Base-by-base conservation (phyloP, 331 rosid species). In the Quercus lobata region DNA sequence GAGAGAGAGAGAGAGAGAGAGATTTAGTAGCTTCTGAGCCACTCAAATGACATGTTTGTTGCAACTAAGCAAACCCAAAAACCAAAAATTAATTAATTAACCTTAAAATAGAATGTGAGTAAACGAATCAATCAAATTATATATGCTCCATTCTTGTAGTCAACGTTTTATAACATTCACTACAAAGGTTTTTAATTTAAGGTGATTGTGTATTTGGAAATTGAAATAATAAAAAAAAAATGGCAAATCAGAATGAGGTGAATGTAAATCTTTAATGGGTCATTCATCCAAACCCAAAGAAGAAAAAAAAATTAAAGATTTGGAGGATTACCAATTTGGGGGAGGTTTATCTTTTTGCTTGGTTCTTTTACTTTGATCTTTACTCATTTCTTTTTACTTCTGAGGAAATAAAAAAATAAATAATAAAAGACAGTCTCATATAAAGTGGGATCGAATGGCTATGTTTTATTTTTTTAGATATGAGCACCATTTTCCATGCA, bases 1-100 rank as follows among this genome's bases (percentile, higher is more conserved):
- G 74, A 76, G 73, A 62, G 61, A 61, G 46, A 41, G 49, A 35
- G 74, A 76, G 73, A 62, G 61, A 61, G 46, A 41, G 49, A 41
- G 63, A 57, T 73, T 73, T 46, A 57, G 82, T 80, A 72, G 63
- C 82, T 84, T 84, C 52, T n/a, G 74, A 77, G 82, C 78, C 84
- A 84, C 84, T 84, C 87, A 80, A 73, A 3, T 16, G 22, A 57
- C 74, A 80, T 68, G 84, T 73, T 73, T 80, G 66, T 68, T 80
- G 84, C 82, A 76, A 49, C 75, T 73, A 77, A 73, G 79, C 80
- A 46, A 80, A 60, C 73, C 73, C 74, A 65, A 77, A 49, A 41
- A 41, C 78, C 69, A 21, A 16, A 84, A 68, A 53, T 24, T 5
- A 57, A 73, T 60, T 19, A 35, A 49, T 32, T 12, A 76, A 54